Conservation (phyloP, 352 stramenopile species). For the Nothophytophthora sp. region DNA sequence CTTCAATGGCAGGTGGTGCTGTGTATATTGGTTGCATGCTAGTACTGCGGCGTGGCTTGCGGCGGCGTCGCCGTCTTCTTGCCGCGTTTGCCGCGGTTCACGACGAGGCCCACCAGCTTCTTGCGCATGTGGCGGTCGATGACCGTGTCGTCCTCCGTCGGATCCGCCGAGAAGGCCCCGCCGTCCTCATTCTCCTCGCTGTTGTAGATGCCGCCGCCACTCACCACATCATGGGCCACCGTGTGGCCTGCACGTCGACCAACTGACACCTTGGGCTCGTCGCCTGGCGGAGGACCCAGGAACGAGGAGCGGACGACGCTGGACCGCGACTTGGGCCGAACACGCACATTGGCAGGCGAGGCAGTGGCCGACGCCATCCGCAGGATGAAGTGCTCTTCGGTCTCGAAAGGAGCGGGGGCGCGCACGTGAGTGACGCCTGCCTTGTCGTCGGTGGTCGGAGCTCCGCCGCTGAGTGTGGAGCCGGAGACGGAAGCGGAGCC, state of each 20-base stretch:
- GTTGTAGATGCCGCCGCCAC: slow-evolving; percentile 20
- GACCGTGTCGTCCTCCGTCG: slow-evolving; percentile 58
- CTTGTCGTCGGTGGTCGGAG: slow-evolving; percentile 26
- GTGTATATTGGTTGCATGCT: no score
- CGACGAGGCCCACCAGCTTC: slow-evolving; percentile 79
- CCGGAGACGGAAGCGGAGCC: slow-evolving; percentile 15
- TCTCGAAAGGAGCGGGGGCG: slow-evolving; percentile 64
- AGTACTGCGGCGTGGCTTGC: slow-evolving; percentile 24
- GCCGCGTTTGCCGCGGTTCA: slow-evolving; percentile 74
- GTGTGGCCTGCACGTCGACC: slow-evolving; percentile 16
- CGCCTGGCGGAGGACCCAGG: slow-evolving; percentile 15
- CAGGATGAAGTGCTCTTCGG: slow-evolving; percentile 85
- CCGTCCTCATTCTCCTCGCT: slow-evolving; percentile 33
- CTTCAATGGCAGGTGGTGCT: no score
- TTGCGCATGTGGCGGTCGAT: slow-evolving; percentile 83
- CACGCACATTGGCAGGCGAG: slow-evolving; percentile 69
- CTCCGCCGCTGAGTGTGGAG: slow-evolving; percentile 15
- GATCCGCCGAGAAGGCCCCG: slow-evolving; percentile 33
- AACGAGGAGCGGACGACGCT: slow-evolving; percentile 28
- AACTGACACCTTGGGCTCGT: slow-evolving; percentile 20
- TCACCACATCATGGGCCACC: slow-evolving; percentile 14
- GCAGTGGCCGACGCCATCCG: slow-evolving; percentile 76
- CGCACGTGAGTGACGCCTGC: slow-evolving; percentile 38
- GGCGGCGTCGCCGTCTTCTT: slow-evolving; percentile 44
- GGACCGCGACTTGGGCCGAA: slow-evolving; percentile 65